These are phyloP conservation scores for Echinosophora koreensis DNA, from an alignment of 306 rosid species.

Conservation along the genomic window DNA sequence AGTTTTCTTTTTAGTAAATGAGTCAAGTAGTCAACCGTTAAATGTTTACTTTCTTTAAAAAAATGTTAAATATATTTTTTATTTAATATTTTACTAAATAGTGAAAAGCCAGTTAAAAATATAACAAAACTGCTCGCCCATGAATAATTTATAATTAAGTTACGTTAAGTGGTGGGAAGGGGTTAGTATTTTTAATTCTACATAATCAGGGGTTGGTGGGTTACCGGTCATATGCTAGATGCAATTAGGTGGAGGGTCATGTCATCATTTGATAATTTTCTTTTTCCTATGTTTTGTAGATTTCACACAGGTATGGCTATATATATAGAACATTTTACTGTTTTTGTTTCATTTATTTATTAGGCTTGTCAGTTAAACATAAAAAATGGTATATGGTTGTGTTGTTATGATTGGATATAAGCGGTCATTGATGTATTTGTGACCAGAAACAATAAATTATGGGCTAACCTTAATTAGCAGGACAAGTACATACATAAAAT, in stretches of 20 bases:
- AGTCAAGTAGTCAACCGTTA: too few species aligned
- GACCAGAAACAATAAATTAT: neutral
- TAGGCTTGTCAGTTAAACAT: slow-evolving; percentile 1
- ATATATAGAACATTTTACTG: neutral
- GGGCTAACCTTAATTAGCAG: neutral
- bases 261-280: neutral
- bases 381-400: neutral
- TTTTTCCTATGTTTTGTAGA: neutral
- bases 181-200: neutral
- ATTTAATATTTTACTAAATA: too few species aligned
- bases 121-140: too few species aligned
- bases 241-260: slow-evolving; percentile 38
- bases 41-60: too few species aligned
- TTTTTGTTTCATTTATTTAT: neutral
- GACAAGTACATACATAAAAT: neutral
- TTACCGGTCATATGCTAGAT: slow-evolving; percentile 41
- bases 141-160: neutral
- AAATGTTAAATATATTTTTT: too few species aligned
- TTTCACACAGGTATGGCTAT: neutral
- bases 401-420: slow-evolving; percentile 10
- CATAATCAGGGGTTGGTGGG: slow-evolving; percentile 41
- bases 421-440: slow-evolving; percentile 4
- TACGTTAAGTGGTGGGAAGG: neutral
- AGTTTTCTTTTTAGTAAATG: too few species aligned
- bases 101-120: too few species aligned